These are phyloP conservation scores for Antitrichia curtipendula DNA, from an alignment of 225 moss, liverwort and hornwort genomes.

Conservation along the genomic window DNA sequence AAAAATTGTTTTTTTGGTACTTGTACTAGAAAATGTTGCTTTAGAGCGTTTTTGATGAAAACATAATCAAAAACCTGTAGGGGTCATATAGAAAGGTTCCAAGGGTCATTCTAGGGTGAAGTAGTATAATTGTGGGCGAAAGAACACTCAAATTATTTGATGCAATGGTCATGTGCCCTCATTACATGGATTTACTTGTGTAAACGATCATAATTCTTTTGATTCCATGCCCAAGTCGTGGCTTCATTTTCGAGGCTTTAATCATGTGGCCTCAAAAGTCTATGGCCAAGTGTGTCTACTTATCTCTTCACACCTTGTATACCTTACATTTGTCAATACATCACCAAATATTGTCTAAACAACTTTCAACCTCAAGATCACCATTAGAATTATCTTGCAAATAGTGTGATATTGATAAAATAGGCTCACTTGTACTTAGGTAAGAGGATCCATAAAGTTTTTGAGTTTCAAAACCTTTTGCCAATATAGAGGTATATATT, in stretches of 20 bases:
- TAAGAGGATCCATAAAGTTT: rapidly evolving
- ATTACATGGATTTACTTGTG: background rate
- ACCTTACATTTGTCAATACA: background rate
- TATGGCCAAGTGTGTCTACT: background rate
- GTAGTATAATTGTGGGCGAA: background rate
- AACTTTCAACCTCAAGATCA: background rate
- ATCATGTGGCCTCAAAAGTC: background rate
- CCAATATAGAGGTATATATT: background rate
- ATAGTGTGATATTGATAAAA: background rate
- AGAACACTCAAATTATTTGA: background rate
- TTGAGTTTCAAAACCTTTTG: rapidly evolving
- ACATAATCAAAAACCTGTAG: too few species aligned
- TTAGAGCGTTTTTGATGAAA: too few species aligned
- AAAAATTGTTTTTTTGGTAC: too few species aligned
- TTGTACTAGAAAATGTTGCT: too few species aligned
- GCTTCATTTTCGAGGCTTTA: background rate
- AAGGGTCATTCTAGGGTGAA: too few species aligned
- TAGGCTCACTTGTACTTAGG: rapidly evolving
- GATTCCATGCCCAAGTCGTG: background rate
- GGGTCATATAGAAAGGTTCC: too few species aligned
- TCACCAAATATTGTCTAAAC: too few species aligned
- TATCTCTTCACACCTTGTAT: background rate
- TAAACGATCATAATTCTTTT: background rate
- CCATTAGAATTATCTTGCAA: rapidly evolving
- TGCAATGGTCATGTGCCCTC: background rate